Conservation (phyloP, 345 rosid genomes). For the Euclidium syriacum region DNA sequence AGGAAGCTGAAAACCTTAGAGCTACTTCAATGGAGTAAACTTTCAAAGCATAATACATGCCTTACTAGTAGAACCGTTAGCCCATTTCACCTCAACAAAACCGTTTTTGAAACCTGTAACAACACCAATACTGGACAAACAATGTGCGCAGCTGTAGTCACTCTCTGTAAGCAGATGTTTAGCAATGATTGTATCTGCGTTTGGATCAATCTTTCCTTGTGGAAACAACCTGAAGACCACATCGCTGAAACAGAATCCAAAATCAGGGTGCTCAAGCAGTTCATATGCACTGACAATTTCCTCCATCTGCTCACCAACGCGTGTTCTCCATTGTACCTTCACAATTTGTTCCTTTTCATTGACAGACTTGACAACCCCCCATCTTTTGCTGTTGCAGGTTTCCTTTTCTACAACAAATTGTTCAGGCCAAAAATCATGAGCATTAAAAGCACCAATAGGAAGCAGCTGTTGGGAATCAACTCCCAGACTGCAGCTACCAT, state of each 20-base stretch:
- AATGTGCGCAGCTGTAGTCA: conserved; percentile 28
- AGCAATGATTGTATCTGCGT: conserved; percentile 21
- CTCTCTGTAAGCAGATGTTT: conserved; percentile 20
- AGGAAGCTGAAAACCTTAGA: background rate
- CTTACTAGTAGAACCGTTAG: conserved; percentile 55
- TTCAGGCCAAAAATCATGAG: conserved; percentile 88
- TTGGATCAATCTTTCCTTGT: conserved; percentile 7
- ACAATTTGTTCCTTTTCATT: conserved; percentile 79
- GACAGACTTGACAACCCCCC: conserved; percentile 64
- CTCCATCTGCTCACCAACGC: conserved; percentile 34
- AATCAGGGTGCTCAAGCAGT: conserved; percentile 82
- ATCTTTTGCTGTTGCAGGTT: conserved; percentile 39
- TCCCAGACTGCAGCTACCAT: conserved; percentile 49
- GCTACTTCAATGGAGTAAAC: background rate
- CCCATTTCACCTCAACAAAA: conserved; percentile 74
- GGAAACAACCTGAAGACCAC: conserved; percentile 49
- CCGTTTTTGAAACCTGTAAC: conserved; percentile 72
- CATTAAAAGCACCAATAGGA: conserved; percentile 53
- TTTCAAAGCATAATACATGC: conserved; percentile 34
- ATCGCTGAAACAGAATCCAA: conserved; percentile 61
- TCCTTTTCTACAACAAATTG: conserved; percentile 79
- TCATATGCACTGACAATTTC: conserved; percentile 85
- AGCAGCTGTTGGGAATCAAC: conserved; percentile 56
- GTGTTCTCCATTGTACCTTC: conserved; percentile 60
- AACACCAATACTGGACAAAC: conserved; percentile 59